Base-by-base conservation (phyloP, 2,329 filamentous ascomycete species). In the Periglandula ipomoeae region DNA sequence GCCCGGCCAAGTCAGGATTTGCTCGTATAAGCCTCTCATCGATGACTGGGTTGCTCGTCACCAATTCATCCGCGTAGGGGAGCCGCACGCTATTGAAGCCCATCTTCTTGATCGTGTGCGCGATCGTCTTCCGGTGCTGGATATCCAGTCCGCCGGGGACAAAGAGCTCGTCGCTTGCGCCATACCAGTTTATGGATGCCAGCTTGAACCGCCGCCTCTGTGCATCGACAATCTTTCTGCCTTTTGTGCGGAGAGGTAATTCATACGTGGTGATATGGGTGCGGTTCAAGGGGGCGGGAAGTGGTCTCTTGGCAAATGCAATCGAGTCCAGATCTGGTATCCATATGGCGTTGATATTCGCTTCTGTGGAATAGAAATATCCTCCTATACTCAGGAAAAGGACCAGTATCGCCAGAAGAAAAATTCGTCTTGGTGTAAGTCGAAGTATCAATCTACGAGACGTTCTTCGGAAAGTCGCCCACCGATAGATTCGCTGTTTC, bases 41-140 rank as follows among this genome's bases (percentile, higher is more conserved):
- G 42, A 84, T 69, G 22, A 70, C 58, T 0, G 81, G 81, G 57
- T 85, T 84, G 20, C 66, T 59, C 27, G 74, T 71, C 45, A 86
- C 81, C 66, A 85, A 71, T 65, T 86, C 82, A 63, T 87, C 82
- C 17, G 79, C 74, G 65, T 86, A 86, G 2, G 82, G 82, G 42
- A 86, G 64, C 2, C 82, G 73, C 42, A 86, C 82, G 58, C 81
- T 84, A 67, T 86, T 86, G 71, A 86, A 86, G 13, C 82, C 82
- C 48, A 86, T 67, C 9, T 61, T 60, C 47, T 75, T 73, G 60
- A 86, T 83, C 15, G 76, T 77, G 52, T 65, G 58, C 4, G 81
- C 79, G 53, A 86, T 84, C 19, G 71, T 70, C 49, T 68, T 69
- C 34, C 82, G 79, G 63, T 85, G 80, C 57, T 75, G 73, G 20